Percentiles rank a stretch among this genome's conserved stretches.
Conservation (phyloP, 202 grass and related monocot genomes). For the Schoenoplectus tabernaemontani region DNA sequence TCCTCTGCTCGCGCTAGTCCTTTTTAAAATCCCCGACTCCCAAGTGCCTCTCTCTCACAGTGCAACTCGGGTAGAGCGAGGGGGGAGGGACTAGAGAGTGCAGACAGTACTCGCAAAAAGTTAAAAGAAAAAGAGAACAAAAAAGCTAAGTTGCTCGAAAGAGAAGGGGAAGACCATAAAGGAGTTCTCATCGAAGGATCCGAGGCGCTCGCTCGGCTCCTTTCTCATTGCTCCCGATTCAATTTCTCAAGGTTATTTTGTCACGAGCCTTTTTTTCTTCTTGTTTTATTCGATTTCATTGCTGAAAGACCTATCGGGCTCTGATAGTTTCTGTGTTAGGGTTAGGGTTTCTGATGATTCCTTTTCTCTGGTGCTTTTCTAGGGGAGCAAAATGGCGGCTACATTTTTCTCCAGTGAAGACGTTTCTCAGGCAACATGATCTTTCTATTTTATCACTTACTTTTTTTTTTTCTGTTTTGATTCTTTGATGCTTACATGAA, state of each 20-base stretch:
- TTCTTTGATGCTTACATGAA: neutral
- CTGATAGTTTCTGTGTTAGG: neutral
- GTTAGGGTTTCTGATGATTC: constrained; percentile 24
- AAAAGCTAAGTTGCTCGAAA: constrained; percentile 13
- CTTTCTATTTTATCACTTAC: neutral
- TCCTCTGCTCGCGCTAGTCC: constrained; percentile 2
- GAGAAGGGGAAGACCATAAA: neutral
- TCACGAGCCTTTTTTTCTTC: neutral
- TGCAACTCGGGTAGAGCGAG: neutral
- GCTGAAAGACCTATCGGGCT: neutral
- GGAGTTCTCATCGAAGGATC: constrained; percentile 3
- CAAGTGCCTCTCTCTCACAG: neutral
- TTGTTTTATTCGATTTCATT: neutral
- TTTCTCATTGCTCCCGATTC: constrained; percentile 5
- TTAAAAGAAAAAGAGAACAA: neutral
- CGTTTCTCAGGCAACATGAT: constrained; percentile 19
- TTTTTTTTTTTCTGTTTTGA: neutral
- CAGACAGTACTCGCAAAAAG: neutral
- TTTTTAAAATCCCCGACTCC: neutral
- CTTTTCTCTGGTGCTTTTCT: neutral
- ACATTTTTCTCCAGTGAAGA: constrained; percentile 30
- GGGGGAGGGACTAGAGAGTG: neutral
- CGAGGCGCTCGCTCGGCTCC: constrained; percentile 13
- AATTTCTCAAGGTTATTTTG: constrained; percentile 10
- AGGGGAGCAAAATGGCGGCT: constrained; percentile 30